Evolutionary conservation across 2,329 filamentous ascomycete genomes (phyloP).

Genomic region (Apiospora rasikravindrae): DNA sequence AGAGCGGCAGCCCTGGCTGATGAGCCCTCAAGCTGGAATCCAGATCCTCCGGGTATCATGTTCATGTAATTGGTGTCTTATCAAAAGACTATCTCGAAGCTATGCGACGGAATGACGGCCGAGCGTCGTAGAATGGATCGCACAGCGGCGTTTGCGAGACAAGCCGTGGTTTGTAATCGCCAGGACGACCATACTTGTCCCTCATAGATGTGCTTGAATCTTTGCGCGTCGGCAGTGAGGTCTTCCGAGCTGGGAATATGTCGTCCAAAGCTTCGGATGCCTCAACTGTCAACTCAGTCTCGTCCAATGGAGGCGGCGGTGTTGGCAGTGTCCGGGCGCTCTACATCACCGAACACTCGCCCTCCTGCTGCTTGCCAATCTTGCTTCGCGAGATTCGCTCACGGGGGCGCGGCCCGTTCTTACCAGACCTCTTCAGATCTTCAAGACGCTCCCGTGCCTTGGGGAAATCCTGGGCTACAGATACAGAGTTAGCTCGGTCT

Average conservation of each 20-base stretch:
- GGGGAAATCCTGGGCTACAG: conserved; percentile 85
- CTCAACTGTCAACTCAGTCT: not conserved
- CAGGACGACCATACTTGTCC: not conserved
- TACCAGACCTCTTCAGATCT: conserved; percentile 83
- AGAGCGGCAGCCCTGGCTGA: not conserved
- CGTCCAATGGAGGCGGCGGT: not conserved
- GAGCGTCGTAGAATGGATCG: conserved; percentile 9
- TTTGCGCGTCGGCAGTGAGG: conserved; percentile 18
- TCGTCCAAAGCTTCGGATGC: conserved; percentile 1
- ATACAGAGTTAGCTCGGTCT: not conserved
- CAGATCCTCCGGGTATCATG: conserved; percentile 13
- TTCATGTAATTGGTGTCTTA: conserved; percentile 1
- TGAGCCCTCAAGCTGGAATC: conserved; percentile 7
- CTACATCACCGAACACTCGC: conserved; percentile 86
- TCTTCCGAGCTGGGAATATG: conserved; percentile 17
- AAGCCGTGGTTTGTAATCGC: not conserved
- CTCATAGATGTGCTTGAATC: not conserved
- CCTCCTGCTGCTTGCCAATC: conserved; percentile 82
- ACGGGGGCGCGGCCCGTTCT: conserved; percentile 72
- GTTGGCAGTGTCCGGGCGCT: conserved; percentile 26
- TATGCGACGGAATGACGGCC: not conserved
- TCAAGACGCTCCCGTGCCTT: conserved; percentile 93
- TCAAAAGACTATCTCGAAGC: conserved; percentile 15
- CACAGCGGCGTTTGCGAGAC: conserved; percentile 4
- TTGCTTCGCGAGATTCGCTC: conserved; percentile 83